Evolutionary conservation across 768 basidiomycete genomes (phyloP), one percentile per base, ranked within the genome.

Genomic region (Boletus reticuloceps): DNA sequence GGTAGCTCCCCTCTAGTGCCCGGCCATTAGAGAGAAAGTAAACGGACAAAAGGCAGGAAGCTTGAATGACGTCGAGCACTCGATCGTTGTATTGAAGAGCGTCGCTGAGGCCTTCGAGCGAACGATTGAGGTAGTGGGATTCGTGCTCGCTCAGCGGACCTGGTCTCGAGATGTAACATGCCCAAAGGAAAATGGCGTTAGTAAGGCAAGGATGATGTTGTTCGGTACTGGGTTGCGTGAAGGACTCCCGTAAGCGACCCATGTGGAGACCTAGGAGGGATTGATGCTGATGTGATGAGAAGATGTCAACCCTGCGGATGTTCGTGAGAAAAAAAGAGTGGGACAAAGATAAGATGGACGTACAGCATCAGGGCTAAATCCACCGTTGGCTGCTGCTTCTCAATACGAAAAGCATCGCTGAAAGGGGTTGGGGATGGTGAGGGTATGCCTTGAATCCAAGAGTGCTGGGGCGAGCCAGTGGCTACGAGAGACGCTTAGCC

Each of bases 171-270:
- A 91, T 78, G 66, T 86, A 89, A 68, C 89, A 91, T 2, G 88
- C 86, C 86, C 89, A 91, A 8, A 91, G 81, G 66, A 85, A 92
- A 64, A 91, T 85, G 57, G 89, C 79, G 64, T 91, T 89, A 78
- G 91, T 82, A 14, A 93, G 78, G 51, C 80, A 82, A 10, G 90
- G 85, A 63, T 92, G 90, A 19, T 83, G 83, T 52, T 87, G 88
- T 54, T 88, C 83, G 45, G 79, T 60, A 5, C 67, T 51, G 16
- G 85, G 80, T 6, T 77, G 74, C 42, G 71, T 73, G 40, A 91
- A 73, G 34, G 83, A 83, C 46, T 86, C 84, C 32, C 84, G 75
- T 45, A 92, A 74, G 44, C 80, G 80, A 17, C 80, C 83, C 67
- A 85, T 82, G 68, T 90, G 80, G 51, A 89, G 73, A 51, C 84